Evolutionary conservation across 345 rosid genomes (phyloP), one percentile per base, ranked within the genome.

Genomic region (Viola odorata): DNA sequence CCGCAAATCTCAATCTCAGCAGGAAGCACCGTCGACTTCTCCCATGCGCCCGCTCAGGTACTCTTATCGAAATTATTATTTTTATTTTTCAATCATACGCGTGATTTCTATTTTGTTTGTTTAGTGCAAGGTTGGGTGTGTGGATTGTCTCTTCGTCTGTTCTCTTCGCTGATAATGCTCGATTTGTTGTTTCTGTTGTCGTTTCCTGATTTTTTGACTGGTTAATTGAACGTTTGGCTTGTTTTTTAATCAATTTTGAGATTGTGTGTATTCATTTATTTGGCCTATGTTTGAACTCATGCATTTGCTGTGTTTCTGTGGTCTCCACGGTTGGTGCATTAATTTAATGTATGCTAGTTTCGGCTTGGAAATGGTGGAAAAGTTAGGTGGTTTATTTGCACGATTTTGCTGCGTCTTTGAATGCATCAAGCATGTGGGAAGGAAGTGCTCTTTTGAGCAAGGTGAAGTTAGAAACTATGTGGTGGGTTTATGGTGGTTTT

Each of bases 1-100:
- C 55, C 50, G n/a, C 32, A 38, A n/a, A 17, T n/a, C 13, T n/a
- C 13, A 5, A 9, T 52, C 64, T 63, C 41, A 61, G 55, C 57
- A 70, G 63, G 37, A 65, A 37, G 58, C 66, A 41, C 11, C 42
- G 63, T 12, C 60, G 56, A 23, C 63, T 66, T 41, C 36, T 23
- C 41, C 59, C 66, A 8, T 42, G 48, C 36, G 45, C 75, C 37
- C 53, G 7, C 50, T 56, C 71, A 12, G 75, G 71, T 72, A 61
- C 55, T 12, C 51, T n/a, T 3, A 48, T 41, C 57, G 44, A 1
- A 12, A 45, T 14, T 45, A 3, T 4, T 7, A n/a, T 55, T 38
- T 45, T 5, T 44, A 3, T 64, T 17, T 15, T 15, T 13, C 14
- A 6, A 10, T 62, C 5, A 0, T 37, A 16, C 12, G 13, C 0